phyloP scores from a whole-genome alignment of 805 yeast species.

The Cyberlindnera meyerae region DNA sequence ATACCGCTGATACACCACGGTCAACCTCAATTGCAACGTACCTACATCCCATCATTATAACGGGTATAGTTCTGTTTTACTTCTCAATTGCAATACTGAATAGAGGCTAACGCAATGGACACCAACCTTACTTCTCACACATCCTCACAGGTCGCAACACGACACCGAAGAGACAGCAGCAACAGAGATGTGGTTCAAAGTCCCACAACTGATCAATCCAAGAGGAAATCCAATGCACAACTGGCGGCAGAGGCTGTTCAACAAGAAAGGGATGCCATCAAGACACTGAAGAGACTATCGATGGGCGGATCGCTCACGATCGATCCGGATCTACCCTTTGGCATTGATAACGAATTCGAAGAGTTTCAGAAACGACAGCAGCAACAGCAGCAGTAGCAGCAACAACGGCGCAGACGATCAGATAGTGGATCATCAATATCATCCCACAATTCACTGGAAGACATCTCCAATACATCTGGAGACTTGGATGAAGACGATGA shows the following conservation, averaged over 20 bases:
- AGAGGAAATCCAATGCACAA: slow-evolving; percentile 40
- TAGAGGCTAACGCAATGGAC: too few relatives aligned
- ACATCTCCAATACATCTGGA: background rate
- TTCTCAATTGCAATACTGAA: too few relatives aligned
- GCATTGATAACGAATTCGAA: slow-evolving; percentile 26
- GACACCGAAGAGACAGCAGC: slow-evolving; percentile 3
- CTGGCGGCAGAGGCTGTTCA: slow-evolving; percentile 76
- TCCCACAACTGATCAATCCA: slow-evolving; percentile 14
- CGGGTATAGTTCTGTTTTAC: too few relatives aligned
- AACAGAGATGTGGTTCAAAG: slow-evolving; percentile 1
- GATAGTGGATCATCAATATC: slow-evolving; percentile 16
- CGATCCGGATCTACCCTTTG: slow-evolving; percentile 69
- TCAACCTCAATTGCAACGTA: too few relatives aligned
- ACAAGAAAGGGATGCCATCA: slow-evolving; percentile 67
- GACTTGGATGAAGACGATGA: slow-evolving; percentile 1
- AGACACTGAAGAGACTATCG: slow-evolving; percentile 67
- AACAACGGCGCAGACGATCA: slow-evolving; percentile 16
- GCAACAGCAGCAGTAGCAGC: too few relatives aligned
- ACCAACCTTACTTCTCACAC: too few relatives aligned
- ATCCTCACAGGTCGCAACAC: background rate
- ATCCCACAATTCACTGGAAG: slow-evolving; percentile 16
- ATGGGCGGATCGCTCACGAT: slow-evolving; percentile 49
- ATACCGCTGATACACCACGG: too few relatives aligned
- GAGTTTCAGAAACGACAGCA: slow-evolving; percentile 23
- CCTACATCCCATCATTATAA: too few relatives aligned